Base-by-base conservation (phyloP, 2,329 filamentous ascomycete species). In the Neodidymelliopsis sp. region DNA sequence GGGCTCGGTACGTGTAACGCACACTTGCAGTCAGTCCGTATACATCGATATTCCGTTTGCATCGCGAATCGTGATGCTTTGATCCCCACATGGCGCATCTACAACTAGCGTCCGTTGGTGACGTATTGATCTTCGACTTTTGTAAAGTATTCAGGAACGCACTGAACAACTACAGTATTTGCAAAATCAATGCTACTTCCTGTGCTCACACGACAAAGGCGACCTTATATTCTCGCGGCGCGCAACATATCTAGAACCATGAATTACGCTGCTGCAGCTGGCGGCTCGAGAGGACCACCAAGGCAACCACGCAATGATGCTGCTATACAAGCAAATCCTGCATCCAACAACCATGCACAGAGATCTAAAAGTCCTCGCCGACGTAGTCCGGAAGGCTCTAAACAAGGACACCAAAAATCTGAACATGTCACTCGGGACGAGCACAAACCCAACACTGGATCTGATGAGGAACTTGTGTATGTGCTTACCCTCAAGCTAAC, bases 401-500 rank as follows among this genome's bases (percentile, higher is more conserved):
- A 53, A 20, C 47, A 47, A 23, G 31, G 13, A 6, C 27, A 42
- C 12, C 25, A 45, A 40, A 42, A 20, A 9, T 23, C 13, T 9
- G 33, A 42, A 23, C 24, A 52, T 25, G 31, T 47, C 1, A 46
- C 49, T 6, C 49, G 33, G 18, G 40, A 54, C 3, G 56, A 63
- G 29, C 65, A 71, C 42, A 59, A 47, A 13, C 72, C 74, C 0
- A 69, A 69, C 12, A 74, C 71, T 4, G 52, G 49, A 2, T 38
- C 46, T 3, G 51, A 60, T 3, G 71, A 75, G 40, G 62, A 72
- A 13, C 37, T 59, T 20, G 71, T 77, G 48, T 78, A 78, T 55
- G 69, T 77, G 10, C 63, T 79, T 6, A 79, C 75, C 4, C 62
- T 79, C 6, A 64, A 68, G 31, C 71, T 75, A 8, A 73, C 74